phyloP scores from a whole-genome alignment of 2,329 filamentous ascomycete genomes.

The Fonsecaea nubica region DNA sequence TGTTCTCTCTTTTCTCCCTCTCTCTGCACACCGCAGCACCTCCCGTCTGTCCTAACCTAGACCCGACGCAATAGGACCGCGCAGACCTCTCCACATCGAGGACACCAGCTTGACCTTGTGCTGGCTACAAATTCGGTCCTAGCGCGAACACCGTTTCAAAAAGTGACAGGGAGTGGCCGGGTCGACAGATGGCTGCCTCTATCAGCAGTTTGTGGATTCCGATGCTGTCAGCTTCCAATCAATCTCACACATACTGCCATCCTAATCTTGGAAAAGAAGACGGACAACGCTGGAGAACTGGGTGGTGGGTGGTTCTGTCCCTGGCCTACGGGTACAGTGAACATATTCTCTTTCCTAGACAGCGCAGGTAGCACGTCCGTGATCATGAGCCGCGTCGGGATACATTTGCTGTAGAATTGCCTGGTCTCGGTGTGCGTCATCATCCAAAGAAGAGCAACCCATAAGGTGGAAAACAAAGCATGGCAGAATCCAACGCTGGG shows the following conservation, averaged over 20 bases:
- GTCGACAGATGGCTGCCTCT: not conserved
- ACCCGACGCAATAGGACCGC: not conserved
- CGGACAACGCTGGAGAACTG: too few species aligned
- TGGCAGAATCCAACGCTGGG: not conserved
- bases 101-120: not conserved
- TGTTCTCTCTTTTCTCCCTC: constrained; percentile 13
- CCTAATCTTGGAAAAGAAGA: too few species aligned
- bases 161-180: not conserved
- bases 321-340: too few species aligned
- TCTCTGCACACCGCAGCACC: not conserved
- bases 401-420: too few species aligned
- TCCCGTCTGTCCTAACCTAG: not conserved
- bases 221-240: too few species aligned
- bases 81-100: not conserved
- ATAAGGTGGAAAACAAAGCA: not conserved
- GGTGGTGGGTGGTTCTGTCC: too few species aligned
- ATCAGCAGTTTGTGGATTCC: not conserved
- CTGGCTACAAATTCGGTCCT: not conserved
- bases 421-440: too few species aligned
- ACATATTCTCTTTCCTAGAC: too few species aligned
- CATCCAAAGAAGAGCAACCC: too few species aligned
- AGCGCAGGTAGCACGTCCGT: too few species aligned
- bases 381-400: too few species aligned
- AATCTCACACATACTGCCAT: too few species aligned
- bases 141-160: not conserved